These are phyloP conservation scores for Ceratobasidium theobromae DNA, from an alignment of 1,284 basidiomycete genomes.

Conservation along the genomic window DNA sequence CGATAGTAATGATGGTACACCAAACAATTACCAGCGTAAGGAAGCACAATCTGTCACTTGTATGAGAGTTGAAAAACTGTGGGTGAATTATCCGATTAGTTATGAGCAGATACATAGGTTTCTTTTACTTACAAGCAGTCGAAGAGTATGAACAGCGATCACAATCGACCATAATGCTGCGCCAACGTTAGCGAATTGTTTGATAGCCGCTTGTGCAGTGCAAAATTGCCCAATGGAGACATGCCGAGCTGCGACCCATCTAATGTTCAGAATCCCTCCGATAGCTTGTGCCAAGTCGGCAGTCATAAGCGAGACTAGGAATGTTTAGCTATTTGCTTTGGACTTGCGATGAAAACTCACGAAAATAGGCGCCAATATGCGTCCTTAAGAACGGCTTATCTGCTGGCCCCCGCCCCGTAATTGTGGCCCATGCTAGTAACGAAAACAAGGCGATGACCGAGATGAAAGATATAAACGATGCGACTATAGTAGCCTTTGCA, in stretches of 20 bases:
- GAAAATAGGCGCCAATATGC: slow-evolving; percentile 23
- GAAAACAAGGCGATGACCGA: neutral
- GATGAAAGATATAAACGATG: slow-evolving; percentile 20
- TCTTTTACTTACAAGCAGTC: slow-evolving; percentile 13
- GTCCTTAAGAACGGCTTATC: slow-evolving; percentile 18
- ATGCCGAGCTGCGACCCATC: slow-evolving; percentile 45
- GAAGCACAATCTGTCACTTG: slow-evolving; percentile 7
- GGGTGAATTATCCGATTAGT: no score
- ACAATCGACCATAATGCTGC: slow-evolving; percentile 49
- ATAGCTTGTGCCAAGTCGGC: slow-evolving; percentile 46
- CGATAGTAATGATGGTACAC: slow-evolving; percentile 45
- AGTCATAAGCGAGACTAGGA: slow-evolving; percentile 43
- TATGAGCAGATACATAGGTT: no score
- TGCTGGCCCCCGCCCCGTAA: slow-evolving; percentile 23
- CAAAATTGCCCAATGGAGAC: slow-evolving; percentile 44
- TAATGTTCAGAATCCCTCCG: slow-evolving; percentile 44
- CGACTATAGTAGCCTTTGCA: slow-evolving; percentile 14
- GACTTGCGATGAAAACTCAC: neutral
- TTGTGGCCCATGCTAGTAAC: slow-evolving; percentile 15
- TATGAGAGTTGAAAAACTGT: slow-evolving; percentile 27
- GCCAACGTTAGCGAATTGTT: slow-evolving; percentile 48
- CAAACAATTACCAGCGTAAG: slow-evolving; percentile 43
- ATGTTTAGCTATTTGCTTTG: neutral
- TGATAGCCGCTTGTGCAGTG: slow-evolving; percentile 46
- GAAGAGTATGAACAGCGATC: slow-evolving; percentile 26